Conservation (phyloP, 495 filamentous ascomycete species). For the Aspergillus baeticus region DNA sequence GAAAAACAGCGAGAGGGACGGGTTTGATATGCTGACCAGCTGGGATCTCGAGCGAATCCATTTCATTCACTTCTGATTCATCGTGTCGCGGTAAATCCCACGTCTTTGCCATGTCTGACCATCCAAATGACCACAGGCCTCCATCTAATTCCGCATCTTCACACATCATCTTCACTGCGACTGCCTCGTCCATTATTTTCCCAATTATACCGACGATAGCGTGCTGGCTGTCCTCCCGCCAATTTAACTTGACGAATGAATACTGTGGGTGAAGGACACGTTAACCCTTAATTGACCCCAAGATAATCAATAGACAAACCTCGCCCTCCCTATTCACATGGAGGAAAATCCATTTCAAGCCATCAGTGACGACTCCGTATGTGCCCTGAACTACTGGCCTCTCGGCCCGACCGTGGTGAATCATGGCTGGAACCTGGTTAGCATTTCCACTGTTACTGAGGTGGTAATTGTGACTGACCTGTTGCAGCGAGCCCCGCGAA, state of each 20-base stretch:
- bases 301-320: not conserved
- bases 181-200: not conserved
- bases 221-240: not conserved
- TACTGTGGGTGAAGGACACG: not conserved
- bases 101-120: not conserved
- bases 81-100: not conserved
- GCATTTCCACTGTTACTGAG: not conserved
- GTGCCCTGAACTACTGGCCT: not conserved
- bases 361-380: not conserved
- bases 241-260: not conserved
- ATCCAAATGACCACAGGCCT: not conserved
- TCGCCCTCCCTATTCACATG: not conserved
- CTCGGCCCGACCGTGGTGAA: not conserved
- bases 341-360: conserved; percentile 1
- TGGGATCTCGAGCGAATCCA: not conserved
- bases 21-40: not conserved
- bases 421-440: too few relatives aligned
- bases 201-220: not conserved
- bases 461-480: too few relatives aligned
- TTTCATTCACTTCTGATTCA: not conserved
- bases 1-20: not conserved
- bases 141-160: not conserved
- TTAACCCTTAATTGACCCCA: not conserved
- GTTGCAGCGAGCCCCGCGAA: too few relatives aligned
- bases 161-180: not conserved